Conservation (phyloP, 2,329 filamentous ascomycete species). For the Colletotrichum theobromicola region DNA sequence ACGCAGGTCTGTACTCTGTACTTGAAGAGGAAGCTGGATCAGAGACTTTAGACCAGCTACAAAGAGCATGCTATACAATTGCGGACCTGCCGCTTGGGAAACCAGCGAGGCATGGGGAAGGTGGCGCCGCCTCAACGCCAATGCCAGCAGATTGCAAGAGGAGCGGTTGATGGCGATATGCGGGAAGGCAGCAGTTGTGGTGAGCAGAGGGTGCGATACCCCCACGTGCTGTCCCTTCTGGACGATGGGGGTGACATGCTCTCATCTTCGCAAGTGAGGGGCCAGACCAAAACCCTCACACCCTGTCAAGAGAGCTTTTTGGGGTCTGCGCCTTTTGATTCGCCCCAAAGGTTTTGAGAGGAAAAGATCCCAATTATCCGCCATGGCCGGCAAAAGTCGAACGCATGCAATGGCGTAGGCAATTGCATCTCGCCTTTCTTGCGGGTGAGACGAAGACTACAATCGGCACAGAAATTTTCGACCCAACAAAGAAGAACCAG, state of each 20-base stretch:
- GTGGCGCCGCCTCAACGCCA: constrained; percentile 3
- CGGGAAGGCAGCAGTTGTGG: neutral
- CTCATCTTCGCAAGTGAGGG: neutral
- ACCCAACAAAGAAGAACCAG: neutral
- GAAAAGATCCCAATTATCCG: constrained; percentile 22
- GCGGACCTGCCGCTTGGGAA: neutral
- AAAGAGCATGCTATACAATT: neutral
- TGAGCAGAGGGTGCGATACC: neutral
- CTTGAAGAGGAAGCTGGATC: constrained; percentile 6
- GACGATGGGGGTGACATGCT: neutral
- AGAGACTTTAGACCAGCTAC: neutral
- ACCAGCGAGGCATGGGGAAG: neutral
- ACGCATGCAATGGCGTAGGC: neutral
- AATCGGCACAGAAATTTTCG: neutral
- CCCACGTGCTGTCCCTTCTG: constrained; percentile 11
- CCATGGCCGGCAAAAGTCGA: neutral
- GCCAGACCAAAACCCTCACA: neutral
- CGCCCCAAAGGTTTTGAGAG: neutral
- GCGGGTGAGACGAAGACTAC: neutral
- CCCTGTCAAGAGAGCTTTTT: neutral
- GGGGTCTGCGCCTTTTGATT: neutral
- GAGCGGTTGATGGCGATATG: constrained; percentile 1
- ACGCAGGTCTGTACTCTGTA: neutral
- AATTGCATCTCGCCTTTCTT: neutral
- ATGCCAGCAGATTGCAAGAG: neutral